Evolutionary conservation across 108 stramenopile species (phyloP), one percentile per base, ranked within the genome.

Genomic region (Stephanodiscus triporus): DNA sequence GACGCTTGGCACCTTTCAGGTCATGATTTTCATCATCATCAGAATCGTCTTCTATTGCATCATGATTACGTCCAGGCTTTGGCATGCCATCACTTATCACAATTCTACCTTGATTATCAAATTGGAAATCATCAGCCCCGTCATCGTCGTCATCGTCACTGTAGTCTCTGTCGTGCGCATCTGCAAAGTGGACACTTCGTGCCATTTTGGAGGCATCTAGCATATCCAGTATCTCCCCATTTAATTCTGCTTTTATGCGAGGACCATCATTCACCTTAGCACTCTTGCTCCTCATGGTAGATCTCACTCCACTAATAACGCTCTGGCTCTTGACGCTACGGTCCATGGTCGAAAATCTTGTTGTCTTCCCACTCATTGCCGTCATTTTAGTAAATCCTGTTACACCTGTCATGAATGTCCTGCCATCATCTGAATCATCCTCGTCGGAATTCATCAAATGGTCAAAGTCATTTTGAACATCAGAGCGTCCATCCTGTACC

Each of bases 371-470:
- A 24, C 82, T 78, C 84, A 29, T 71, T 16, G 72, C 61, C 9
- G 86, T 87, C 81, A 86, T 63, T 47, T 74, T 76, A 23, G 87
- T 85, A 23, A 84, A 84, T n/a, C 89, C 87, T 7, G 93, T 90
- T 36, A 72, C 74, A 23, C 89, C 89, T 8, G 89, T 88, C 84
- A 84, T 82, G 23, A 91, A 82, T 20, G 91, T 95, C 20, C 71
- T 66, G 6, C 91, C 94, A 78, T 89, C 91, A 69, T 95, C 92
- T 14, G 90, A 91, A 76, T 93, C 94, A 48, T 90, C 90, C 75
- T 95, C 94, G 56, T 95, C 92, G 8, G 90, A 91, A 30, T 88
- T 89, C 80, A 94, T 78, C 87, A 94, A 82, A 54, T 89, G 83
- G 23, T 93, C 90, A 62, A 91, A 89, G 51, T 80, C 69, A 49